These are phyloP conservation scores for Saccharomyces hybrid DNA, from an alignment of 1,139 yeast species.

Conservation along the genomic window DNA sequence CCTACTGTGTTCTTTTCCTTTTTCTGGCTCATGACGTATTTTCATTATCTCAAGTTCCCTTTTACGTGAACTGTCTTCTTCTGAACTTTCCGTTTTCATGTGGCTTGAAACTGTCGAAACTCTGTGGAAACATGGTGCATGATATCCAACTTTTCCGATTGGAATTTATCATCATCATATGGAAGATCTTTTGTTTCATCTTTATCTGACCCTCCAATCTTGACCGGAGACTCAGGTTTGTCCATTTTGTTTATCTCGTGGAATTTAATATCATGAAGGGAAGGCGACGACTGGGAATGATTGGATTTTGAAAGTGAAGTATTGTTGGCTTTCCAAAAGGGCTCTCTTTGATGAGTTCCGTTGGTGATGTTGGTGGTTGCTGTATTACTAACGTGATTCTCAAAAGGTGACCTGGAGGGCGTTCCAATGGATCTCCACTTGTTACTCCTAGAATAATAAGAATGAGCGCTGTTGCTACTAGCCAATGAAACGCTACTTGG, in stretches of 20 bases:
- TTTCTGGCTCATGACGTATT: not conserved
- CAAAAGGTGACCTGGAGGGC: conserved; percentile 3
- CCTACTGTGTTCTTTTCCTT: not conserved
- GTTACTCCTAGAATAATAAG: conserved; percentile 17
- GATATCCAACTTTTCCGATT: not conserved
- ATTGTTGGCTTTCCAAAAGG: not conserved
- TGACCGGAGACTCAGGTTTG: not conserved
- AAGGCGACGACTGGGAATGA: not conserved
- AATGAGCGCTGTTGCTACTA: conserved; percentile 9
- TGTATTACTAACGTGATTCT: not conserved
- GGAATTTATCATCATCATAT: not conserved
- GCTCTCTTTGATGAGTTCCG: not conserved
- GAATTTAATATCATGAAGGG: not conserved
- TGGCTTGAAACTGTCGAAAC: not conserved
- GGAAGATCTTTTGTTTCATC: not conserved
- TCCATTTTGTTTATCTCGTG: not conserved
- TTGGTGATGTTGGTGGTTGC: not conserved
- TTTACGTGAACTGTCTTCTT: not conserved
- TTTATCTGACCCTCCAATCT: not conserved
- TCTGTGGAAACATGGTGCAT: not conserved
- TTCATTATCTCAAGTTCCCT: not conserved
- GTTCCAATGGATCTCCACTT: conserved; percentile 18
- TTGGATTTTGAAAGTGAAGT: not conserved
- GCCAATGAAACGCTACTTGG: not conserved
- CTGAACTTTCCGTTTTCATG: not conserved